Evolutionary conservation across 148 eudicot species (phyloP), one percentile per base, ranked within the genome.

Genomic region (Mesembryanthemum crystallinum): DNA sequence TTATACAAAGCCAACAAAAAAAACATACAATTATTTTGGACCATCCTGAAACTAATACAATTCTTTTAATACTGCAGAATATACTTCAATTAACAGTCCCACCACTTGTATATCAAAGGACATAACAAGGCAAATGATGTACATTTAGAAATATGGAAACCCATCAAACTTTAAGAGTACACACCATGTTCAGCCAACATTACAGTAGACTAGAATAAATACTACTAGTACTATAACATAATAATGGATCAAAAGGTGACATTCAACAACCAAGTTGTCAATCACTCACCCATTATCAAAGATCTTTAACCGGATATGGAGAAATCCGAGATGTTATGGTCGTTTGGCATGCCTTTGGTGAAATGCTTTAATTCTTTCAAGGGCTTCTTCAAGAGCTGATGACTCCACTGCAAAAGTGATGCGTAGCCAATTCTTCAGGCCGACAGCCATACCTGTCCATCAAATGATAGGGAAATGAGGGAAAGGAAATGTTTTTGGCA

Each of bases 361-460:
- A 74, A 86, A 88, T 64, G 83, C 71, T 71, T 84, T 76, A 0
- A 88, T 25, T 74, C 91, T 86, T 21, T 39, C 80, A 29, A 86
- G 80, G 49, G 84, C 89, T 23, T 84, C 85, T 66, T 78, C 82
- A 8, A 88, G 87, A 43, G 47, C 30, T 1, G 67, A 51, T 13
- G 86, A 84, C 42, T 86, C 87, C 7, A 82, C 39, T 0, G 91
- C 82, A 30, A 86, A 88, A 0, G 86, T 84, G 32, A 88, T 76
- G 10, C 87, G 76, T 35, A 88, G 21, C 89, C 89, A 87, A 69
- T 84, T 80, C 72, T 80, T 82, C 80, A 86, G 42, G 17, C 91
- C 87, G 43, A 88, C 83, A 6, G 83, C 82, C 64, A 28, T 52
- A 32, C 91, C 91, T 88, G 57, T 23, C 27, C 67, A 29, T 3